Base-by-base conservation (phyloP, 805 yeast genomes). In the Kluyveromyces aestuarii region DNA sequence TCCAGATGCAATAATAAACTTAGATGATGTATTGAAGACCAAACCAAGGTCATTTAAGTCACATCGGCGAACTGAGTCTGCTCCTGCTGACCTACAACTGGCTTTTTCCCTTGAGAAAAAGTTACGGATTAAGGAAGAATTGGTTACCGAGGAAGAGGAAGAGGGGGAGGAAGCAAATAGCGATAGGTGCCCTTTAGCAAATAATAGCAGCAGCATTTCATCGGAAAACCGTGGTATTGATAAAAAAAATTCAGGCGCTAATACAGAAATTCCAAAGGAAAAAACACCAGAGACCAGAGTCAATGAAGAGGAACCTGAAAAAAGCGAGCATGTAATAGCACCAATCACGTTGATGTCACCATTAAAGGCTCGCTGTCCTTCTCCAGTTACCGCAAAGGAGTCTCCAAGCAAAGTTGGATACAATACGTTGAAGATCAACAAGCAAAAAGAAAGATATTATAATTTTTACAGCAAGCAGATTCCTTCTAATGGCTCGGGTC, bases 1-100 rank as follows among this genome's bases (percentile, higher is more conserved):
- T 5, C 81, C 82, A 1, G 79, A 76, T 54, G 81, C 82, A 2
- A 67, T 75, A 21, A 80, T 79, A 21, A 82, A 79, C 53, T 60
- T 79, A 44, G 83, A 79, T 52, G 74, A 74, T 27, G 81, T 80
- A 10, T 64, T 75, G 21, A 73, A 70, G 40, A 54, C 66, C n/a
- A 64, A 53, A 45, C 67, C 64, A 50, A 60, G 52, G 52, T 61
- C 60, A 8, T 63, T 63, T 40, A 51, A 58, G 44, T 53, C 64
- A 6, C 82, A 77, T 57, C 69, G 80, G 55, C 68, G 82, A 49
- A 68, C 80, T 1, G 82, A 77, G 58, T 73, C 79, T 39, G 82
- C 82, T 0, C 81, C 82, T 7, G 80, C 77, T 33, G 66, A 73
- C 45, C 68, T 72, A 37, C 68, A 68, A 47, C 62, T 66, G 49